Evolutionary conservation across 2,329 filamentous ascomycete species (phyloP), one percentile per base, ranked within the genome.

Genomic region (Xylariaceae sp.): DNA sequence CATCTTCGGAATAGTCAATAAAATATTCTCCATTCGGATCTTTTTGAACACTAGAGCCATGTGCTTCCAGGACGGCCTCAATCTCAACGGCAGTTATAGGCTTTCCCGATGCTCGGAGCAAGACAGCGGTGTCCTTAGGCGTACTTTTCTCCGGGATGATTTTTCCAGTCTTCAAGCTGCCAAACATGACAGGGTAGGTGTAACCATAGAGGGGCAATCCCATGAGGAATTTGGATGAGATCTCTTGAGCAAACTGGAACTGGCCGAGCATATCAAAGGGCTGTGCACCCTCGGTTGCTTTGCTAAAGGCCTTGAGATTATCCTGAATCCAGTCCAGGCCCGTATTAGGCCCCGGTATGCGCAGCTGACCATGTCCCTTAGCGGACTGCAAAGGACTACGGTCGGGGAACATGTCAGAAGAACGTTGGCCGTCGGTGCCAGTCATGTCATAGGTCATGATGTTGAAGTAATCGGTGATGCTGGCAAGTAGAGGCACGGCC

Each of bases 401-500:
- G 16, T 12, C 27, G 12, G 27, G 27, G 27, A 32, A 32, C 27
- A 16, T 23, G 2, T 32, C n/a, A 6, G 16, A 33, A 14, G 33
- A 35, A 33, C 49, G 42, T 10, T 37, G 53, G 2, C 54, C 54
- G 5, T 39, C 50, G 0, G 50, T 45, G 2, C 54, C 54, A 3
- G 47, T 37, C 53, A 56, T 54, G 39, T 56, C 54, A 37, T 56
- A 56, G 1, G 54, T 55, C 54, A 56, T 55, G 35, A 56, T 47
- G 35, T 44, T 50, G 47, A 56, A 51, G 20, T 56, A 56, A 40
- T 56, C 54, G 10, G 46, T 39, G 11, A 54, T 40, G 14, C 44
- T 40, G 2, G 50, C 40, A 6, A 56, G 53, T 14, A 40, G 39
- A 6, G 52, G 40, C 11, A 55, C 34, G 1, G 53, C 35, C 25